A percentile compares a stretch with the other conserved stretches of the same genome.
Conservation (phyloP, 2,329 filamentous ascomycete genomes). For the Aspergillus sojae region DNA sequence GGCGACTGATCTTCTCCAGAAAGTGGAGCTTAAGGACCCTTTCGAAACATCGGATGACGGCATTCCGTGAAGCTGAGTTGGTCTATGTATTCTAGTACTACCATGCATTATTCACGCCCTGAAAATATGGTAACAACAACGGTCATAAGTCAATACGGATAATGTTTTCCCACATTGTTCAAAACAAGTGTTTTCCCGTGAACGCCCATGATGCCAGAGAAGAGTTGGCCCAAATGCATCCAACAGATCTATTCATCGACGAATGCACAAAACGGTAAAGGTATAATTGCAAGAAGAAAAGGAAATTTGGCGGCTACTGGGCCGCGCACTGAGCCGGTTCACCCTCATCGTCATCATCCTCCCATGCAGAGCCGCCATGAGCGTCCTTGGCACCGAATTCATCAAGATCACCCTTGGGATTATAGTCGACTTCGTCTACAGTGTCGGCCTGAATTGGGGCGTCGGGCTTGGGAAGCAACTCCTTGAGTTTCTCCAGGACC, state of each 20-base stretch:
- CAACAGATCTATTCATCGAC: conserved; percentile 23
- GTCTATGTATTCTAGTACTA: conserved; percentile 4
- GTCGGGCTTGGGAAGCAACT: conserved; percentile 70
- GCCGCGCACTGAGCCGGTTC: conserved; percentile 53
- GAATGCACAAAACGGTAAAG: conserved; percentile 14
- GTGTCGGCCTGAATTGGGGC: conserved; percentile 68
- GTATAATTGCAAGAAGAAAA: conserved; percentile 11
- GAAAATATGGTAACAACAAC: background rate
- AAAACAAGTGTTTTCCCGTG: conserved; percentile 12
- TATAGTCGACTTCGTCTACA: conserved; percentile 84
- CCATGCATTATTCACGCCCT: background rate
- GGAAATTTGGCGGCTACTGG: conserved; percentile 39
- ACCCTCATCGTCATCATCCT: conserved; percentile 52
- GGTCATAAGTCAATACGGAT: conserved; percentile 3
- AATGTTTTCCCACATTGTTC: conserved; percentile 6
- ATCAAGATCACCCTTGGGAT: conserved; percentile 80
- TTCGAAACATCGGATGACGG: background rate
- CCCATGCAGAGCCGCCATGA: conserved; percentile 49
- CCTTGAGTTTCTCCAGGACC: conserved; percentile 69
- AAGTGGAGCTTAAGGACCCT: background rate
- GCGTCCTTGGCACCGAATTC: conserved; percentile 56
- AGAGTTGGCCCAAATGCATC: conserved; percentile 18
- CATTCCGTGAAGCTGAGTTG: background rate
- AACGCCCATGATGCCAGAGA: conserved; percentile 36
- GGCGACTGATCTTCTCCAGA: background rate